A percentile compares a stretch with the other conserved stretches of the same genome.
Evolutionary conservation across 441 rosid genomes (phyloP).

Genomic region (Biscutella laevigata): DNA sequence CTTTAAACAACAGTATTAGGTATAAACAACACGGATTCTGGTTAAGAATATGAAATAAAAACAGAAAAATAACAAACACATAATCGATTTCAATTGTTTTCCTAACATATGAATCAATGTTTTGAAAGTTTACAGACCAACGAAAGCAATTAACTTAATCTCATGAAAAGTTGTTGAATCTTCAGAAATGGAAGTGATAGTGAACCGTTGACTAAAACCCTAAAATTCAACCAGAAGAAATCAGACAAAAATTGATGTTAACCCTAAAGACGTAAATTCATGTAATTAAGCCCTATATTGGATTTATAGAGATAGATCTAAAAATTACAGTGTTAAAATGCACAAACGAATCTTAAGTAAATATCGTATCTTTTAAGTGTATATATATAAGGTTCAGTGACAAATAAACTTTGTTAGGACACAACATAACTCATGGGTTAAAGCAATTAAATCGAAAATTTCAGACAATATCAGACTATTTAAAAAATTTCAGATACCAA

Average conservation of each 20-base stretch:
- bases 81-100: not conserved
- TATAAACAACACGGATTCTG: slow-evolving; percentile 6
- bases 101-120: not conserved
- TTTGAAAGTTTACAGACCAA: not conserved
- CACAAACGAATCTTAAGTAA: slow-evolving; percentile 4
- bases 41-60: not conserved
- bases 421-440: too few species aligned
- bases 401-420: too few species aligned
- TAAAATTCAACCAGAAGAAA: not conserved
- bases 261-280: slow-evolving; percentile 25
- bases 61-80: not conserved
- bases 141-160: not conserved
- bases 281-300: not conserved
- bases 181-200: not conserved
- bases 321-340: slow-evolving; percentile 22
- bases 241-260: slow-evolving; percentile 18
- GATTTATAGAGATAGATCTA: not conserved
- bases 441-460: too few species aligned
- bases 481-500: too few species aligned
- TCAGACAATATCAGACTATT: too few species aligned
- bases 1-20: slow-evolving; percentile 20
- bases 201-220: slow-evolving; percentile 25
- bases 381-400: slow-evolving; percentile 25
- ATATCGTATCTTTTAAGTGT: slow-evolving; percentile 10
- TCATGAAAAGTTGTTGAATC: not conserved